Evolutionary conservation across 768 basidiomycete species (phyloP).

Genomic region (Sporobolomyces phaffii): DNA sequence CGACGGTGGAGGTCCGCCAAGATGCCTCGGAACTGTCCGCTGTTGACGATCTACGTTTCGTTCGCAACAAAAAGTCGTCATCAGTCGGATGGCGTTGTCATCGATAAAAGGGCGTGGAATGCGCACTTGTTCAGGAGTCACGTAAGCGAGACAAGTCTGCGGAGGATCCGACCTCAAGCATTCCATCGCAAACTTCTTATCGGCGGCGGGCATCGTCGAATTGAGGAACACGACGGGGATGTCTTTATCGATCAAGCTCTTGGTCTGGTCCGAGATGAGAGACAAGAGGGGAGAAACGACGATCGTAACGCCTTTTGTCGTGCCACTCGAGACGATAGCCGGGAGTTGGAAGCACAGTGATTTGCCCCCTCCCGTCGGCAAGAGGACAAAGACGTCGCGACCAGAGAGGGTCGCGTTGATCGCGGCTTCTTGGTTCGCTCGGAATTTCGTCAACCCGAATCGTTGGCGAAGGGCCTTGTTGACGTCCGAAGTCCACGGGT

Average conservation of each 20-base stretch:
- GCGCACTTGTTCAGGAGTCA: conserved; percentile 83
- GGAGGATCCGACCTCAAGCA: conserved; percentile 42
- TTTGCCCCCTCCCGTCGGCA: conserved; percentile 64
- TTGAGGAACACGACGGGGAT: conserved; percentile 68
- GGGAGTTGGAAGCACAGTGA: conserved; percentile 62
- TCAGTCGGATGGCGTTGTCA: too few relatives aligned
- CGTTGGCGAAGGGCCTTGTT: conserved; percentile 53
- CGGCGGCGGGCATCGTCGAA: conserved; percentile 48
- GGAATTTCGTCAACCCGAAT: conserved; percentile 66
- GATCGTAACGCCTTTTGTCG: conserved; percentile 72
- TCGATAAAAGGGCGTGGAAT: too few relatives aligned
- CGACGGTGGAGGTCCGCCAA: conserved; percentile 57
- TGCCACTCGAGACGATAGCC: conserved; percentile 67
- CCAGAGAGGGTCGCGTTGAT: conserved; percentile 72
- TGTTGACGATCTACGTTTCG: conserved; percentile 54
- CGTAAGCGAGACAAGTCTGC: conserved; percentile 66
- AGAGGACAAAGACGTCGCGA: conserved; percentile 83
- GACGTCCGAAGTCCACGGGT: conserved; percentile 52
- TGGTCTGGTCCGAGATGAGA: conserved; percentile 83
- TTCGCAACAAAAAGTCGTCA: background rate
- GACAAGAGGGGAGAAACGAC: conserved; percentile 84
- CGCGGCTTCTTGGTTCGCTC: conserved; percentile 77
- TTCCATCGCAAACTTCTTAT: conserved; percentile 44
- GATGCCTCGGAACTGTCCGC: conserved; percentile 54
- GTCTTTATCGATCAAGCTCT: conserved; percentile 58